phyloP scores from a whole-genome alignment of 257 asterid species.

The Solanum etuberosum region DNA sequence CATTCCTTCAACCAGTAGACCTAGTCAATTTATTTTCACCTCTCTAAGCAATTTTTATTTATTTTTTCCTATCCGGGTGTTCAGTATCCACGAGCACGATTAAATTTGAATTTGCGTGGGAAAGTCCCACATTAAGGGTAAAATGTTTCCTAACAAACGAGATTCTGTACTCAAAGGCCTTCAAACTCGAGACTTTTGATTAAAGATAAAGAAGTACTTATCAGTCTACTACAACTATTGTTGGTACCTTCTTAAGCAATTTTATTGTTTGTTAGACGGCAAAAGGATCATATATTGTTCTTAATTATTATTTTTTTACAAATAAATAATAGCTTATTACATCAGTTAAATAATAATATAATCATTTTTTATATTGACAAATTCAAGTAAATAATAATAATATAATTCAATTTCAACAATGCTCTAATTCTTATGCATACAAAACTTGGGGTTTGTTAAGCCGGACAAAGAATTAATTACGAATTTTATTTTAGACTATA shows the following conservation, averaged over 20 bases:
- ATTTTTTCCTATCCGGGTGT: neutral
- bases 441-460: neutral
- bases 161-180: accelerated
- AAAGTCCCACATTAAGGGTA: too few relatives aligned
- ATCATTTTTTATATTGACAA: neutral
- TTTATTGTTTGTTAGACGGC: neutral
- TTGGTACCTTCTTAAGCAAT: neutral
- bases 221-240: too few relatives aligned
- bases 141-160: accelerated
- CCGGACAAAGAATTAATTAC: neutral
- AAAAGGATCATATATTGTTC: neutral
- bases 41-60: neutral
- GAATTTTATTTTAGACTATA: neutral
- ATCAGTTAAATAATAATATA: neutral
- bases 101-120: too few relatives aligned
- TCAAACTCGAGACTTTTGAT: too few relatives aligned
- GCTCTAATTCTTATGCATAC: neutral
- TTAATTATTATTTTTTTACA: neutral
- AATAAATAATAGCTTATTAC: neutral
- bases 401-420: neutral
- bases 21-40: neutral
- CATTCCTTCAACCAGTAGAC: neutral
- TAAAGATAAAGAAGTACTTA: too few relatives aligned
- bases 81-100: accelerated
- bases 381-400: neutral